Percentiles rank a stretch among this genome's conserved stretches.
phyloP scores from a whole-genome alignment of 2,329 filamentous ascomycete genomes.

The Parasarocladium wereldwijsianum region DNA sequence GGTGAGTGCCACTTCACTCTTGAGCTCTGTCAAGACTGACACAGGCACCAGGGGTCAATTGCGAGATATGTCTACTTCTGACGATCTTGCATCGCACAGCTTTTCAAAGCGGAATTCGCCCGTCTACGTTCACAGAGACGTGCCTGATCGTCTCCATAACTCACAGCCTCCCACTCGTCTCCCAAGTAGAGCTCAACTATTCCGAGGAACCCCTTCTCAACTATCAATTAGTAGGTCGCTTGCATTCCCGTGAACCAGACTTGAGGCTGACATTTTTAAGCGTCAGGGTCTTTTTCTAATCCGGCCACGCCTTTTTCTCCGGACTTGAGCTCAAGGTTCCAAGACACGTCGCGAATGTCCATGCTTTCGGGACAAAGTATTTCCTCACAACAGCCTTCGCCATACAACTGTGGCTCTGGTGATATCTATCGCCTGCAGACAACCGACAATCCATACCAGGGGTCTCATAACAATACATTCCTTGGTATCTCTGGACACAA shows the following conservation, averaged over 20 bases:
- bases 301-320: conserved; percentile 1
- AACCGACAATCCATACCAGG: conserved; percentile 1
- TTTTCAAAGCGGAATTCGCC: conserved; percentile 24
- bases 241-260: too few species aligned
- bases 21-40: too few species aligned
- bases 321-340: not conserved
- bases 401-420: not conserved
- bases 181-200: too few species aligned
- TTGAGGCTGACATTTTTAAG: not conserved
- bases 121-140: too few species aligned
- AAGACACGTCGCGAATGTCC: not conserved
- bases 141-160: conserved; percentile 12
- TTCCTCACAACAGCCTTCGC: not conserved
- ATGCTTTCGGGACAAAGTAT: not conserved
- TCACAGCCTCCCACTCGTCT: too few species aligned
- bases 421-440: not conserved
- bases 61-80: conserved; percentile 16
- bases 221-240: too few species aligned
- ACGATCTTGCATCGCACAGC: conserved; percentile 20
- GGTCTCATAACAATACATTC: too few species aligned
- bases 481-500: conserved; percentile 1
- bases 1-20: too few species aligned
- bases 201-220: too few species aligned
- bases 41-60: conserved; percentile 14
- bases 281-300: not conserved